These are phyloP conservation scores for Cicer cuneatum DNA, from an alignment of 306 rosid genomes.

Conservation along the genomic window DNA sequence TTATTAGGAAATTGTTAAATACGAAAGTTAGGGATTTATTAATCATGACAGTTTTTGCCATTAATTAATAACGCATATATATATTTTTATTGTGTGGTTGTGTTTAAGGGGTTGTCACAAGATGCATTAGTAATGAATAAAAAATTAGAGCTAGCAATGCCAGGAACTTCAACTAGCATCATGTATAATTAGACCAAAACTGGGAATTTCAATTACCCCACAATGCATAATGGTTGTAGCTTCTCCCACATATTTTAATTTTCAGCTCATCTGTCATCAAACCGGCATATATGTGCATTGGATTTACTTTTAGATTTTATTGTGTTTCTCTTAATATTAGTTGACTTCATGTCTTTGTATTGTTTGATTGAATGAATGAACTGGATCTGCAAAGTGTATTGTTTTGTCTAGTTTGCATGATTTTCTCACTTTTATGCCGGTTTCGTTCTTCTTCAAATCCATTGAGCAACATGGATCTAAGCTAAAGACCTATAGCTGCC, in stretches of 20 bases:
- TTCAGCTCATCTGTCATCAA: neutral
- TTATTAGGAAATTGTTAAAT: slow-evolving; percentile 20
- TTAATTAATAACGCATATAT: slow-evolving; percentile 2
- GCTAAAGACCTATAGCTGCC: slow-evolving; percentile 29
- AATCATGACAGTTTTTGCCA: slow-evolving; percentile 9
- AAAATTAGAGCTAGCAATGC: too few species aligned
- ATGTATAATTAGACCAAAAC: slow-evolving; percentile 15
- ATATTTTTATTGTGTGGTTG: neutral
- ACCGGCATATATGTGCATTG: neutral
- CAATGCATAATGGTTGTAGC: neutral
- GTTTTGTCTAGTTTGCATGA: slow-evolving; percentile 34
- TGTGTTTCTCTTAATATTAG: neutral
- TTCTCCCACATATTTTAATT: slow-evolving; percentile 22
- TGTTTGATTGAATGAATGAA: slow-evolving; percentile 24
- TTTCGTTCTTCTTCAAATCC: slow-evolving; percentile 13
- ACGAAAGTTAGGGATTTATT: slow-evolving; percentile 26
- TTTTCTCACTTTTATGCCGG: slow-evolving; percentile 15
- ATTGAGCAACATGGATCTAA: slow-evolving; percentile 11
- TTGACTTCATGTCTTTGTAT: slow-evolving; percentile 5
- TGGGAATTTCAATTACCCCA: slow-evolving; percentile 30
- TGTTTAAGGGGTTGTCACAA: neutral
- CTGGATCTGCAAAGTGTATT: slow-evolving; percentile 24
- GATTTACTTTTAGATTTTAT: slow-evolving; percentile 12
- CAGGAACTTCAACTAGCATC: neutral
- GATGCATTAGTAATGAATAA: neutral